Evolutionary conservation across 192 early-diverging fungal genomes (phyloP), one percentile per base, ranked within the genome.

Genomic region (Backusella luteola): DNA sequence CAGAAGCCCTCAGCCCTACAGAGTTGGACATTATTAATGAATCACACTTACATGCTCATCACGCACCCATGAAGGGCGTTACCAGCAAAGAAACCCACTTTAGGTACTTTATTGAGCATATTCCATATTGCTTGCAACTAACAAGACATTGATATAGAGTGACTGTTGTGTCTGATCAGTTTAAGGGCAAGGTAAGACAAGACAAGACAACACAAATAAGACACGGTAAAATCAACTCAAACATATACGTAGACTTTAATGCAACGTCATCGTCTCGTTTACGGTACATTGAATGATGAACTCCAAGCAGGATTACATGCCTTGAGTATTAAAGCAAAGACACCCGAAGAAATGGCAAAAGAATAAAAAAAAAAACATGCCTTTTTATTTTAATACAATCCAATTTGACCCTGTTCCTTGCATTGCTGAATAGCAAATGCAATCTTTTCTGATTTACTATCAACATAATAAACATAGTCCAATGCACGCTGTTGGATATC

Each of bases 81-180:
- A 81, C 67, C 17, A 89, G 87, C 77, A 88, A 84, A 9, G 96
- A 97, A 77, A 96, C 96, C 14, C 96, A 97, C 79, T 97, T 97
- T 75, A 75, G 87, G 90, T 91, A 80, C 34, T 41, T 39, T 39
- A 17, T 49, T 6, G 1, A n/a, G 6, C 8, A 49, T 49, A 19
- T 49, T 6, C 46, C 15, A 49, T n/a, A 29, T 29, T 21, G 21
- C n/a, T 19, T 66, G n/a, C 4, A 12, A 21, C 19, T 26, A 66
- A 66, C n/a, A 21, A 21, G 9, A 26, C 6, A 66, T 12, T 1
- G 12, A 8, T 6, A 68, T 35, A 69, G 68, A 41, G 14, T 46
- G 14, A 71, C 70, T 29, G 23, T 49, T 26, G 70, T 71, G 46
- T 71, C 70, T 34, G 70, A 71, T 23, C 26, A 42, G 14, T 71